These are phyloP conservation scores for Liquidambar formosana DNA, from an alignment of 164 flowering plant species.

Conservation along the genomic window DNA sequence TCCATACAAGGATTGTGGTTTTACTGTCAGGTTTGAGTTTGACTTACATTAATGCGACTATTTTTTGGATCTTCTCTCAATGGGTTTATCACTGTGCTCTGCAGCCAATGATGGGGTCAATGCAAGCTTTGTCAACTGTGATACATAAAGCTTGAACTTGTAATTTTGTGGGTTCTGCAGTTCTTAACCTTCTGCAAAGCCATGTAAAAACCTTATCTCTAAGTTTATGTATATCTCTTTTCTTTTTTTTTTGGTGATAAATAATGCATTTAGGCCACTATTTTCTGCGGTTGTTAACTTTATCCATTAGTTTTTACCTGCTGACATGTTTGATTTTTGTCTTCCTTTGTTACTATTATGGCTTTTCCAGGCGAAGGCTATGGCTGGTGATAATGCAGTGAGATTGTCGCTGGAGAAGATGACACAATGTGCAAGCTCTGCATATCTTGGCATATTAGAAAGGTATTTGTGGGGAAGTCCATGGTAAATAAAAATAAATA, in stretches of 20 bases:
- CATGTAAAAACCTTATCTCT: slow-evolving; percentile 51
- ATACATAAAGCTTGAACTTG: slow-evolving; percentile 67
- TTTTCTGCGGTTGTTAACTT: background rate
- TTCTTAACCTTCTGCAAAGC: slow-evolving; percentile 91
- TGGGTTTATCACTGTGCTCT: slow-evolving; percentile 2
- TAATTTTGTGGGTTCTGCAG: slow-evolving; percentile 73
- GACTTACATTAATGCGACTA: background rate
- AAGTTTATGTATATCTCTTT: background rate
- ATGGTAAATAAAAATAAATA: background rate
- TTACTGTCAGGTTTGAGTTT: slow-evolving; percentile 81
- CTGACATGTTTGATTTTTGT: background rate
- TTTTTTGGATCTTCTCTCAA: slow-evolving; percentile 9
- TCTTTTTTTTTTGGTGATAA: background rate
- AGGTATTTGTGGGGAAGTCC: slow-evolving; percentile 41
- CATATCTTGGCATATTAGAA: slow-evolving; percentile 90
- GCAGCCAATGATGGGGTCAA: slow-evolving; percentile 91
- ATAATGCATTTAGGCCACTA: background rate
- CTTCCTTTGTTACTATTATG: background rate
- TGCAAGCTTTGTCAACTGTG: slow-evolving; percentile 81
- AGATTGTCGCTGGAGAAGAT: slow-evolving; percentile 89
- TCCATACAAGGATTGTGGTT: slow-evolving; percentile 98
- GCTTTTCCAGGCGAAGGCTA: slow-evolving; percentile 75
- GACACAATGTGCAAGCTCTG: slow-evolving; percentile 83
- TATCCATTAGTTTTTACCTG: background rate
- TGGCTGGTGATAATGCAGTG: slow-evolving; percentile 94